A percentile compares a stretch with the other conserved stretches of the same genome.
phyloP scores from a whole-genome alignment of 768 basidiomycete species.

The Pholiota molesta region DNA sequence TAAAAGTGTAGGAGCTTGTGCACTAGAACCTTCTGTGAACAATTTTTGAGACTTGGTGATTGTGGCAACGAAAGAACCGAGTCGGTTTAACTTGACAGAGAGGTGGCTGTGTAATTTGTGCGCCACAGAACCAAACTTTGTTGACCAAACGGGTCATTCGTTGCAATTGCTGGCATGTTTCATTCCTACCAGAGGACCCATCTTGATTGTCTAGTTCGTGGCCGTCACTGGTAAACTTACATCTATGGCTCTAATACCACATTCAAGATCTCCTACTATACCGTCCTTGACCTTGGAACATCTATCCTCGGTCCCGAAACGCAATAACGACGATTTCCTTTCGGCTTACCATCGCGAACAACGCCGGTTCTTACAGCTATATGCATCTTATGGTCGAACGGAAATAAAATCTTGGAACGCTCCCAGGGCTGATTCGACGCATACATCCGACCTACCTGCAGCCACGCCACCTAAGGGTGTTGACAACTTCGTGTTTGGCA shows the following conservation, averaged over 20 bases:
- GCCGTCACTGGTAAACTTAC: too few relatives aligned
- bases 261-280: neutral
- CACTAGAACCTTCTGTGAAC: too few relatives aligned
- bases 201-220: neutral
- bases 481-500: constrained; percentile 46
- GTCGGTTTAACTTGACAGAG: too few relatives aligned
- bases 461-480: neutral
- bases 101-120: too few relatives aligned
- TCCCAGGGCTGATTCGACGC: constrained; percentile 1
- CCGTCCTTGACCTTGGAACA: constrained; percentile 9
- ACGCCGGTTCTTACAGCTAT: constrained; percentile 40
- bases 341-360: constrained; percentile 54
- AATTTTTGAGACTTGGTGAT: too few relatives aligned
- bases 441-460: neutral
- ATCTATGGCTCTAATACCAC: neutral
- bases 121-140: too few relatives aligned
- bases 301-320: constrained; percentile 36
- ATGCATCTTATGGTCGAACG: constrained; percentile 44
- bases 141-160: too few relatives aligned
- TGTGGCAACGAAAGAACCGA: too few relatives aligned
- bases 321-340: constrained; percentile 46
- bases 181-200: neutral
- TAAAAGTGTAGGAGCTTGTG: too few relatives aligned
- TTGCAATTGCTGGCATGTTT: too few relatives aligned
- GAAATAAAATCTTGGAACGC: constrained; percentile 34